Evolutionary conservation across 257 asterid genomes (phyloP).

Genomic region (Paulownia fortunei): DNA sequence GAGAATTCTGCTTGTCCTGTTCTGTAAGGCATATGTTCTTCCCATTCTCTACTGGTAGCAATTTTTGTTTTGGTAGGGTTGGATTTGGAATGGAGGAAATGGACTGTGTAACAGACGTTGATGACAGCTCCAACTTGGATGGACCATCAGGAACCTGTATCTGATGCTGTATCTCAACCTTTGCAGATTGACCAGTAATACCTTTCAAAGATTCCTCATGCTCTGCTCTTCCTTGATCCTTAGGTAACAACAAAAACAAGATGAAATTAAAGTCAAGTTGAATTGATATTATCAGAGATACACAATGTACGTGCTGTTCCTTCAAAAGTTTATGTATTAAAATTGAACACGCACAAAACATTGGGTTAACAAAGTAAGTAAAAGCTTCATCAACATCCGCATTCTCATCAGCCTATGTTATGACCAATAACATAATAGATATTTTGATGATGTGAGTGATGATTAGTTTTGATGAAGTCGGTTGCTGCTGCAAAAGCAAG

Average conservation of each 20-base stretch:
- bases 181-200: slow-evolving; percentile 37
- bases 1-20: slow-evolving; percentile 44
- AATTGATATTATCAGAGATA: slow-evolving; percentile 10
- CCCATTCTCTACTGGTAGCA: slow-evolving; percentile 41
- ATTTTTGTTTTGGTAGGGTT: slow-evolving; percentile 41
- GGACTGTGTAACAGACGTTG: slow-evolving; percentile 50
- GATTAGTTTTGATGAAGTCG: neutral
- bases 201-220: slow-evolving; percentile 34
- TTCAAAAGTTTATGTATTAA: neutral
- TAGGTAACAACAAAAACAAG: slow-evolving; percentile 23
- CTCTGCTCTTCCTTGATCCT: slow-evolving; percentile 53
- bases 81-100: slow-evolving; percentile 53
- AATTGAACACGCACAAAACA: neutral
- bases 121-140: slow-evolving; percentile 50
- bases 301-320: neutral
- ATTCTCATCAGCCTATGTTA: slow-evolving; percentile 17
- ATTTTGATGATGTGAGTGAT: neutral
- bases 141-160: slow-evolving; percentile 37
- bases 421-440: neutral
- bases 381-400: neutral
- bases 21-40: slow-evolving; percentile 34
- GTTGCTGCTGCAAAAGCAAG: slow-evolving; percentile 15
- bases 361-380: slow-evolving; percentile 5
- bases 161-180: slow-evolving; percentile 35
- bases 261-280: slow-evolving; percentile 16